Percentiles rank a stretch among this genome's conserved stretches.
These are phyloP conservation scores for Arxiozyma telluris DNA, from an alignment of 1,139 yeast species.

Conservation along the genomic window DNA sequence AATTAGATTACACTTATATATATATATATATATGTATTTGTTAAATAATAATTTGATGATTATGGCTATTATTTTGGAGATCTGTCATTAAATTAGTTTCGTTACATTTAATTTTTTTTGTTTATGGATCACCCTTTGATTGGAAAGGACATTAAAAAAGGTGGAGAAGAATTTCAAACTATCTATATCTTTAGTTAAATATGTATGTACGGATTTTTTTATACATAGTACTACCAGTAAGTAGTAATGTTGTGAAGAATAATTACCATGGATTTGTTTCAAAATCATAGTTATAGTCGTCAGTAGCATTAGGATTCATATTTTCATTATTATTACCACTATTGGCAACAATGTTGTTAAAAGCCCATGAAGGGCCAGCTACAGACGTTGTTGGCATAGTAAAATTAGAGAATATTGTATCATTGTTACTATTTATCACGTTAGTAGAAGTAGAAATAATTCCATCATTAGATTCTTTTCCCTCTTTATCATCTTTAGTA, in stretches of 20 bases:
- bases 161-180: neutral
- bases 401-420: slow-evolving; percentile 10
- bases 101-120: neutral
- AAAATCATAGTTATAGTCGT: slow-evolving; percentile 13
- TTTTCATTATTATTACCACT: neutral
- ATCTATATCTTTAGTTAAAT: neutral
- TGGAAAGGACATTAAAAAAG: neutral
- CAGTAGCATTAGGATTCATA: neutral
- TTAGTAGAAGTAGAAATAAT: slow-evolving; percentile 1
- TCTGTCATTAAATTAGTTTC: neutral
- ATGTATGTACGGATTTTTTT: neutral
- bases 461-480: neutral
- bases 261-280: slow-evolving; percentile 30
- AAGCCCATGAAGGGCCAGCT: slow-evolving; percentile 22
- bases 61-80: neutral
- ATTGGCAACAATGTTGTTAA: neutral
- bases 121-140: neutral
- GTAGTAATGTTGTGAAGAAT: neutral
- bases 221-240: neutral
- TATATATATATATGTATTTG: neutral
- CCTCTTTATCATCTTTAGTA: neutral
- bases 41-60: neutral
- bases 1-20: neutral
- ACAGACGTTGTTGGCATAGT: slow-evolving; percentile 20
- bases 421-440: slow-evolving; percentile 9